A percentile compares a stretch with the other conserved stretches of the same genome.
Evolutionary conservation across 2,329 filamentous ascomycete genomes (phyloP).

Genomic region (Penicillium sp.): DNA sequence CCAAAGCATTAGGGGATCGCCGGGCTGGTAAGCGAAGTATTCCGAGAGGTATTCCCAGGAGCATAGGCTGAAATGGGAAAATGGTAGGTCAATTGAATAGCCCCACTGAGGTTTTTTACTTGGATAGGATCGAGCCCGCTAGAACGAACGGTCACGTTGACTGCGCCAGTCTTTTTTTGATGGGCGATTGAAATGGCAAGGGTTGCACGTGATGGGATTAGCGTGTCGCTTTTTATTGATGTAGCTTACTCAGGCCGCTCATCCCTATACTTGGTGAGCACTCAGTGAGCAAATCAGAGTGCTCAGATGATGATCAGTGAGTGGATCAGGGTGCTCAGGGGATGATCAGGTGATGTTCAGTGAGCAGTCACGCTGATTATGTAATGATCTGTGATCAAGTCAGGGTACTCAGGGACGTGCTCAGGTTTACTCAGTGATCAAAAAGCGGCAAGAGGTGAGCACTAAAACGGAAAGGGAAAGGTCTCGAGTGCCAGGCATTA

Average conservation of each 20-base stretch:
- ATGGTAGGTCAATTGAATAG: neutral
- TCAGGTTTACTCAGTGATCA: too few relatives aligned
- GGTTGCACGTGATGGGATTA: neutral
- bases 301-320: neutral
- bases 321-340: neutral
- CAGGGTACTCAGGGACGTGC: neutral
- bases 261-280: neutral
- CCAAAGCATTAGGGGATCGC: neutral
- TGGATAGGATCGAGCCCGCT: neutral
- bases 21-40: neutral
- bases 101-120: neutral
- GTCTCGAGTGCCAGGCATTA: too few relatives aligned
- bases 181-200: neutral
- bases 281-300: neutral
- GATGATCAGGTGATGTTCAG: neutral
- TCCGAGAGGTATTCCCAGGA: neutral
- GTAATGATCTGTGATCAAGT: neutral
- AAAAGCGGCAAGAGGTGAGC: too few relatives aligned
- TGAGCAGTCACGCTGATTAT: neutral
- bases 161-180: neutral
- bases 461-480: too few relatives aligned
- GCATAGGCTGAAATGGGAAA: neutral
- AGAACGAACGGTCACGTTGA: neutral
- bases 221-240: slow-evolving; percentile 2
- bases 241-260: neutral